Conservation (phyloP, 345 rosid species). For the Dimocarpus longan region DNA sequence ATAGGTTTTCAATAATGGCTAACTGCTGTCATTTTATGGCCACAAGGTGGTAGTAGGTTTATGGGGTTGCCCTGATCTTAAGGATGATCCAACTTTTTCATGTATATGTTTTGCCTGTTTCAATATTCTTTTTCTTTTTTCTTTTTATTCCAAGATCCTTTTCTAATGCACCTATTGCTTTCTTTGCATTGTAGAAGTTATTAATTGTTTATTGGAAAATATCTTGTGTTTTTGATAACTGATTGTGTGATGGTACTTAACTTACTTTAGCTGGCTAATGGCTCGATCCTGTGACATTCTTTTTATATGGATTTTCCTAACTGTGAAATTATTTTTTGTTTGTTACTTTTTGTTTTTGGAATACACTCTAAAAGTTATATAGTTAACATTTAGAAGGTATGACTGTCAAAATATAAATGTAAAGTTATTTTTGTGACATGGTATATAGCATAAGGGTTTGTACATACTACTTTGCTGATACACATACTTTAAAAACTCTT, state of each 20-base stretch:
- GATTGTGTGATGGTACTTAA: neutral
- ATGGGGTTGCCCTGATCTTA: neutral
- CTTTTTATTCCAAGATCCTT: neutral
- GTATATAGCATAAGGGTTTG: neutral
- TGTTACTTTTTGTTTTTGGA: neutral
- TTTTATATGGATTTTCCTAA: neutral
- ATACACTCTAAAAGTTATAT: neutral
- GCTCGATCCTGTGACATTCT: neutral
- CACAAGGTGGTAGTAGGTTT: neutral
- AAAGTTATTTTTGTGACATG: neutral
- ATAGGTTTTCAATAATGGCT: neutral
- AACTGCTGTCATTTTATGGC: neutral
- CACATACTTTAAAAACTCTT: constrained; percentile 13
- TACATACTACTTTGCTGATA: constrained; percentile 1
- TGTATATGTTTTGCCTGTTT: neutral
- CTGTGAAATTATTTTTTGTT: neutral
- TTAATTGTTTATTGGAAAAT: neutral
- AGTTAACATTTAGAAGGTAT: neutral
- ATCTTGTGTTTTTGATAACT: neutral
- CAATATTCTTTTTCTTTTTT: neutral
- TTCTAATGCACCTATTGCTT: neutral
- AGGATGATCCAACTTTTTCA: neutral
- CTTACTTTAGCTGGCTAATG: neutral
- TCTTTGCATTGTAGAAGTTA: neutral
- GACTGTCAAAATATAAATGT: neutral